Evolutionary conservation across 352 stramenopile genomes (phyloP).

Genomic region (Phytophthora aleatoria): DNA sequence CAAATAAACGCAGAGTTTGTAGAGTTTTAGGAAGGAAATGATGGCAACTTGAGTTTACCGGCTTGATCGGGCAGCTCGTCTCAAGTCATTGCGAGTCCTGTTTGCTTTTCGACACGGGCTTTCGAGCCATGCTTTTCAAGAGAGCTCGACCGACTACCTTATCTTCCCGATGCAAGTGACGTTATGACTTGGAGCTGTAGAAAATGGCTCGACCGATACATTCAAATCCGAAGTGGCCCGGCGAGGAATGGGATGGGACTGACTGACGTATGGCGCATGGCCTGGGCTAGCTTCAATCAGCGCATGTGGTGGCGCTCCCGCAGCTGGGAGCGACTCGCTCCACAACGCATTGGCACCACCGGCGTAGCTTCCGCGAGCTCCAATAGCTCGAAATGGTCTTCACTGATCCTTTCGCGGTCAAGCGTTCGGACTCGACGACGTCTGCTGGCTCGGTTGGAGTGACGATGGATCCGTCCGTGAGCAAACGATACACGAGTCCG

Average conservation of each 20-base stretch:
- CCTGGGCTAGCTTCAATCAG: constrained; percentile 22
- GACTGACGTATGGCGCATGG: constrained; percentile 40
- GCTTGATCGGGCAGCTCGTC: too few relatives aligned
- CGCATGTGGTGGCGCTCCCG: constrained; percentile 19
- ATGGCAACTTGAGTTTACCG: too few relatives aligned
- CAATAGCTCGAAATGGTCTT: constrained; percentile 22
- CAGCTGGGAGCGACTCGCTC: constrained; percentile 8
- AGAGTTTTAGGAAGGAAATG: neutral
- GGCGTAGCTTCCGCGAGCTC: neutral
- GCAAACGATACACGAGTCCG: constrained; percentile 34
- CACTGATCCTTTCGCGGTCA: constrained; percentile 22
- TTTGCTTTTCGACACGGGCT: neutral
- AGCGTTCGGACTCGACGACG: constrained; percentile 9
- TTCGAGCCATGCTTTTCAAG: neutral
- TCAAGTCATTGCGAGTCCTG: neutral
- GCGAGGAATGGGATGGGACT: constrained; percentile 32
- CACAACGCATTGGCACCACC: constrained; percentile 26
- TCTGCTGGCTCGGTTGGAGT: constrained; percentile 7
- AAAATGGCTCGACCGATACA: constrained; percentile 3
- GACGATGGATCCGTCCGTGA: constrained; percentile 19
- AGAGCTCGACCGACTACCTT: constrained; percentile 10
- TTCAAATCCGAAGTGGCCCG: constrained; percentile 10
- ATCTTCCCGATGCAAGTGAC: constrained; percentile 17
- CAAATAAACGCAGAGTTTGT: neutral
- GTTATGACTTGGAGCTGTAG: constrained; percentile 9